These are phyloP conservation scores for Pyropia haitanensis DNA, from an alignment of 23 red algal genomes.

Conservation along the genomic window DNA sequence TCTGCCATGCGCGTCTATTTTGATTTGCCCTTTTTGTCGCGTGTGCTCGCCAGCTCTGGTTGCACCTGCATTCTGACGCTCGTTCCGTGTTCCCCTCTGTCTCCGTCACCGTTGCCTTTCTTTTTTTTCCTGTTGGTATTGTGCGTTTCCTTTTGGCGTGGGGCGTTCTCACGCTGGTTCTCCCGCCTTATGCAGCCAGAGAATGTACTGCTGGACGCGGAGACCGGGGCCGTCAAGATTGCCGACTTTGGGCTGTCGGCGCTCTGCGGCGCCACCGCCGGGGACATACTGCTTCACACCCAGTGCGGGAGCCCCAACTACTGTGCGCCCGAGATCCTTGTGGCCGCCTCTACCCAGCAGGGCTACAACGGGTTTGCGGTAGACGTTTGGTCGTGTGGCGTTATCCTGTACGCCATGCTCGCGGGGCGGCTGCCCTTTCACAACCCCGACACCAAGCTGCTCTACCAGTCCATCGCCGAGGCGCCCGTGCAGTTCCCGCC, in stretches of 20 bases:
- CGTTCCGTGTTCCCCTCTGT: too few relatives aligned
- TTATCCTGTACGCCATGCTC: slow-evolving; percentile 59
- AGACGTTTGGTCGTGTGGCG: slow-evolving; percentile 77
- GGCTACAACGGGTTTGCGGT: slow-evolving; percentile 65
- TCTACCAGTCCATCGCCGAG: slow-evolving; percentile 45
- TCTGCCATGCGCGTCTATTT: too few relatives aligned
- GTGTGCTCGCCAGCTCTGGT: too few relatives aligned
- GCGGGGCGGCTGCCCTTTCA: slow-evolving; percentile 63
- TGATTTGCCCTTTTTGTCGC: too few relatives aligned
- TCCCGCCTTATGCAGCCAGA: slow-evolving; percentile 13
- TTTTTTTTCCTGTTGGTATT: too few relatives aligned
- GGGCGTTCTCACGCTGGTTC: too few relatives aligned
- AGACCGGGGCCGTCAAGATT: slow-evolving; percentile 72
- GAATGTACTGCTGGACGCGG: slow-evolving; percentile 66
- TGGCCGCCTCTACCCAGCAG: slow-evolving; percentile 29
- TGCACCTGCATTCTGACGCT: too few relatives aligned
- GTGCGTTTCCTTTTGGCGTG: too few relatives aligned
- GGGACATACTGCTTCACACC: slow-evolving; percentile 48
- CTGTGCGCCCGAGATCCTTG: slow-evolving; percentile 71
- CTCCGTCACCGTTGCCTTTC: too few relatives aligned
- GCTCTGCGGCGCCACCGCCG: slow-evolving; percentile 52
- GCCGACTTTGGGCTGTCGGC: slow-evolving; percentile 88
- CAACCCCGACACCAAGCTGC: slow-evolving; percentile 45
- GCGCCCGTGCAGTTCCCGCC: slow-evolving; percentile 50
- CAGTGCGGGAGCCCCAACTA: slow-evolving; percentile 78